Percentiles rank a stretch among this genome's conserved stretches.
phyloP scores from a whole-genome alignment of 2,329 filamentous ascomycete genomes.

The Mollisiaceae sp. region DNA sequence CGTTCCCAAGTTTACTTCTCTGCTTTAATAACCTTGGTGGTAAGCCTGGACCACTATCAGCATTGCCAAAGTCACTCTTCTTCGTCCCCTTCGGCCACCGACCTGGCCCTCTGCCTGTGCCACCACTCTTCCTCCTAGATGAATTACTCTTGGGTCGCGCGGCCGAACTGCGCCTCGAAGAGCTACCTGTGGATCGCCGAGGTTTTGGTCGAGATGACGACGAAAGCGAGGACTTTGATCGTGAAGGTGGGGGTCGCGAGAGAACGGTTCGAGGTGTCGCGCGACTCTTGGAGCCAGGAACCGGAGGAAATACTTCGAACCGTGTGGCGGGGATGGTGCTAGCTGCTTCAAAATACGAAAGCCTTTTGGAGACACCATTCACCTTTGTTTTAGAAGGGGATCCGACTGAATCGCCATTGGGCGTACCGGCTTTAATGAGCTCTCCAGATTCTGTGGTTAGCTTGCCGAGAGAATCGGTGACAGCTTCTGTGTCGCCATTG shows the following conservation, averaged over 20 bases:
- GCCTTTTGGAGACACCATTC: slow-evolving; percentile 35
- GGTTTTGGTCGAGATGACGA: slow-evolving; percentile 31
- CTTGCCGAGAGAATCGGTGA: slow-evolving; percentile 39
- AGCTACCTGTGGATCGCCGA: slow-evolving; percentile 34
- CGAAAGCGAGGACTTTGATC: slow-evolving; percentile 29
- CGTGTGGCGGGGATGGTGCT: slow-evolving; percentile 67
- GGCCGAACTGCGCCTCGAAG: slow-evolving; percentile 33
- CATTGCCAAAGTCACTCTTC: slow-evolving; percentile 71
- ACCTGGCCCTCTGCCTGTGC: slow-evolving; percentile 67
- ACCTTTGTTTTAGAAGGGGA: slow-evolving; percentile 29
- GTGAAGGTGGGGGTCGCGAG: slow-evolving; percentile 31
- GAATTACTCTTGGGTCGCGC: slow-evolving; percentile 42
- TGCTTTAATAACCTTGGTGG: slow-evolving; percentile 53
- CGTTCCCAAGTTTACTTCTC: slow-evolving; percentile 41
- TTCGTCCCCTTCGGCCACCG: slow-evolving; percentile 72
- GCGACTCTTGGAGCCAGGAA: slow-evolving; percentile 56
- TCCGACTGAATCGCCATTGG: slow-evolving; percentile 29
- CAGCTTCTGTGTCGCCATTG: slow-evolving; percentile 34
- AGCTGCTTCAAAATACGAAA: slow-evolving; percentile 39
- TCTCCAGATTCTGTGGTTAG: slow-evolving; percentile 36
- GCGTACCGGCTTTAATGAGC: slow-evolving; percentile 25
- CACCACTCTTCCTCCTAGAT: slow-evolving; percentile 61
- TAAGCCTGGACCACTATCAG: slow-evolving; percentile 66
- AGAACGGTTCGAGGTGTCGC: slow-evolving; percentile 39
- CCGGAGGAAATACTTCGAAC: slow-evolving; percentile 79